phyloP scores from a whole-genome alignment of 73 alveolate species.

The Stentor coeruleus region DNA sequence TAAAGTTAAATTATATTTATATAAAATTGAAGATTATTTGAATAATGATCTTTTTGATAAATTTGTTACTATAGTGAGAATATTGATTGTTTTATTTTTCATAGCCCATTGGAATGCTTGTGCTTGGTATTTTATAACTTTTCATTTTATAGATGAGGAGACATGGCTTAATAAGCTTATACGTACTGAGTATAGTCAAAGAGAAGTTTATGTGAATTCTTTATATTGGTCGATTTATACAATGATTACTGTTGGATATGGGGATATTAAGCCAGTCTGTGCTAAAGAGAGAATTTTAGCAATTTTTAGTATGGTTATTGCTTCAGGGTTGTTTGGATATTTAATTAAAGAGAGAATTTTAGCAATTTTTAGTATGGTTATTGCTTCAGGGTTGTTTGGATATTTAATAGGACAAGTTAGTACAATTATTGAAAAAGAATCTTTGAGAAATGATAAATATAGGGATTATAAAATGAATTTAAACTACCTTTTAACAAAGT shows the following conservation, averaged over 20 bases:
- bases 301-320: not conserved
- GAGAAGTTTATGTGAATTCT: slow-evolving; percentile 43
- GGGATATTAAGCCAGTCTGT: not conserved
- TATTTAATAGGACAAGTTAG: not conserved
- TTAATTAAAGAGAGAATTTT: not conserved
- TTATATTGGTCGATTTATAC: slow-evolving; percentile 82
- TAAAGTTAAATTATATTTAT: not conserved
- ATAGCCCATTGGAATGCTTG: slow-evolving; percentile 20
- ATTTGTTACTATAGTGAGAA: not conserved
- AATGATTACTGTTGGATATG: slow-evolving; percentile 61
- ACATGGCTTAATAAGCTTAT: not conserved
- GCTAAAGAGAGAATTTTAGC: not conserved
- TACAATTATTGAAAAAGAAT: not conserved
- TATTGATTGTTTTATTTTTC: not conserved
- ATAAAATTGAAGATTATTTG: not conserved
- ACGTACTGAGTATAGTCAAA: not conserved
- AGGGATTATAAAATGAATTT: not conserved
- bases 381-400: slow-evolving; percentile 19
- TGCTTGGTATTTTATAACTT: not conserved
- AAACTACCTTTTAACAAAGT: not conserved
- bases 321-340: slow-evolving; percentile 17
- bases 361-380: not conserved
- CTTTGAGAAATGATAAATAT: not conserved
- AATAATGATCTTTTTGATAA: not conserved
- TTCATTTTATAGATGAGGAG: not conserved